Evolutionary conservation across 2,329 filamentous ascomycete species (phyloP), one percentile per base, ranked within the genome.

Genomic region (Pestalotiopsis sp.): DNA sequence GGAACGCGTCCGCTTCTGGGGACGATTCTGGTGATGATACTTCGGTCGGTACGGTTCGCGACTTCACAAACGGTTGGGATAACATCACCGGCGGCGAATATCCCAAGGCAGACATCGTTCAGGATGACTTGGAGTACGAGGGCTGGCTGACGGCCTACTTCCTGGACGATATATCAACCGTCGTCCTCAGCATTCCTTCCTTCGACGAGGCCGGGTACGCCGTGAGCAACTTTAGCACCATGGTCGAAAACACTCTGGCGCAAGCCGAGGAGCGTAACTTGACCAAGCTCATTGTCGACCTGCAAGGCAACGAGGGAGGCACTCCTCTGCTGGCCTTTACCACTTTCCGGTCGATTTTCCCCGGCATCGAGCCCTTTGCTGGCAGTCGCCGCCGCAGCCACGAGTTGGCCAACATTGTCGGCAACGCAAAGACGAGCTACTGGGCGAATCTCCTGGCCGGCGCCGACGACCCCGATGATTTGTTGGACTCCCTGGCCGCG

Each of bases 121-220:
- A 74, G 61, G 58, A 66, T 3, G 70, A 69, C 23, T 45, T 73
- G 4, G 31, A 31, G 20, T 70, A 69, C 17, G 67, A 67, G 17
- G 71, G 70, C 52, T 61, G 72, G n/a, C 59, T 72, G 4, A 65
- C 70, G 58, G 74, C 71, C 4, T 76, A 74, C 17, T 74, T 73
- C 67, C 64, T 75, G 5, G 64, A 68, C 20, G 71, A 73, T 27
- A 72, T 74, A 0, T 72, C 74, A 1, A 76, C 77, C 7, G 78
- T 77, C 4, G 78, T 84, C 0, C 72, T 84, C 11, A 82, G 80
- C 62, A 79, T 83, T 45, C 81, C 81, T 1, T 79, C 70, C 65
- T 83, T 83, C 61, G 70, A 77, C 6, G 74, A 76, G 62, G 72
- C 69, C 45, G 74, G 68, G 2, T 72, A 74, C 4, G 75, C 71